Conservation (phyloP, 768 basidiomycete genomes). For the Mycena crocata region DNA sequence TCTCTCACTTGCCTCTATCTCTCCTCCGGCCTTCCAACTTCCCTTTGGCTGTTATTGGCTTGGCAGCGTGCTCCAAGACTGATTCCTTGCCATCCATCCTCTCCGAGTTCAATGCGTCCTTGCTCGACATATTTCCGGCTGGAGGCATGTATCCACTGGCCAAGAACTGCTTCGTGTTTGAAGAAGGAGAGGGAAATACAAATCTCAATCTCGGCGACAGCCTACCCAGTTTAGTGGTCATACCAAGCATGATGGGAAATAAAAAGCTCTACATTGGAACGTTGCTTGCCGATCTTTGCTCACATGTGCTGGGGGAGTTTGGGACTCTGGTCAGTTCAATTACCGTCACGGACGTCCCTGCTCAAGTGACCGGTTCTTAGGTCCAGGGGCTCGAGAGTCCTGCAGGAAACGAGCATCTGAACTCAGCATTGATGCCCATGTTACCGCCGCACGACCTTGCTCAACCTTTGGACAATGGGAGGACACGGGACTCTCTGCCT, state of each 20-base stretch:
- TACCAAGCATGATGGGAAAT: slow-evolving; percentile 89
- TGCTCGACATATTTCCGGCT: slow-evolving; percentile 75
- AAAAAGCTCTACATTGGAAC: slow-evolving; percentile 91
- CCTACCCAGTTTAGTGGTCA: slow-evolving; percentile 75
- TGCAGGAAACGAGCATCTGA: slow-evolving; percentile 87
- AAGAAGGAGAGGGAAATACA: slow-evolving; percentile 71
- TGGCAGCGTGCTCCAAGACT: slow-evolving; percentile 75
- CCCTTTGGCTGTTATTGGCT: slow-evolving; percentile 88
- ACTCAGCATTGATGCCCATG: slow-evolving; percentile 71
- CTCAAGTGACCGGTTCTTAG: slow-evolving; percentile 52
- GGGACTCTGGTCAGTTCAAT: slow-evolving; percentile 76
- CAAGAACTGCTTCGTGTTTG: slow-evolving; percentile 87
- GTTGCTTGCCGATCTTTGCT: slow-evolving; percentile 88
- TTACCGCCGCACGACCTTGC: slow-evolving; percentile 76
- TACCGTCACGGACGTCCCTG: slow-evolving; percentile 3
- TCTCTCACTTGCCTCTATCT: slow-evolving; percentile 72
- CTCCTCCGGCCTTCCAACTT: slow-evolving; percentile 85
- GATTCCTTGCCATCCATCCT: slow-evolving; percentile 65
- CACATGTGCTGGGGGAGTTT: slow-evolving; percentile 87
- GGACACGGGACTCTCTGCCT: slow-evolving; percentile 57
- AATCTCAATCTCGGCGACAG: slow-evolving; percentile 67
- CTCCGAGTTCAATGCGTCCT: slow-evolving; percentile 72
- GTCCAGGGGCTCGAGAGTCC: slow-evolving; percentile 84
- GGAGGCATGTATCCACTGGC: slow-evolving; percentile 81
- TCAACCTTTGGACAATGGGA: slow-evolving; percentile 60